Evolutionary conservation across 1,284 basidiomycete species (phyloP).

Genomic region (Ustilago trichophora): DNA sequence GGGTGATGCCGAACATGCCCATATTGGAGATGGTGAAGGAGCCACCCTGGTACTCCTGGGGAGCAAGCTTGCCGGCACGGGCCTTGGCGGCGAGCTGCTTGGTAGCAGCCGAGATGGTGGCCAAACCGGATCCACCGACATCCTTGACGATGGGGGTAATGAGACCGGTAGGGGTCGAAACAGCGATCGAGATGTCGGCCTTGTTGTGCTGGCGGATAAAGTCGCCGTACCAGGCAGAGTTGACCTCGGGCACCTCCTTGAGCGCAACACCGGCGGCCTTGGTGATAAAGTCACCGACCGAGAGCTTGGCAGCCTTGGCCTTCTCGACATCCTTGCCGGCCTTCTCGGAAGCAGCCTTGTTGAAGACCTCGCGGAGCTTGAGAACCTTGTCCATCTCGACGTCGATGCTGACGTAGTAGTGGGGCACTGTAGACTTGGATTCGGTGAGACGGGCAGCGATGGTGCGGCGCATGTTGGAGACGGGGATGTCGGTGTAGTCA

Average conservation of each 20-base stretch:
- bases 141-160: slow-evolving; percentile 98
- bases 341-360: slow-evolving; percentile 70
- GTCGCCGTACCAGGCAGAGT: slow-evolving; percentile 97
- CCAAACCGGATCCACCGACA: slow-evolving; percentile 88
- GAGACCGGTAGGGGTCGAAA: slow-evolving; percentile 92
- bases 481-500: slow-evolving; percentile 89
- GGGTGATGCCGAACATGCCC: slow-evolving; percentile 89
- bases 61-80: slow-evolving; percentile 92
- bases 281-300: slow-evolving; percentile 97
- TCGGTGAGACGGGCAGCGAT: slow-evolving; percentile 91
- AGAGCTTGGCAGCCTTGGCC: slow-evolving; percentile 84
- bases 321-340: slow-evolving; percentile 70
- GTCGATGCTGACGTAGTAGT: slow-evolving; percentile 95
- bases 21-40: slow-evolving; percentile 99
- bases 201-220: slow-evolving; percentile 96
- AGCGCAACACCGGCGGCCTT: slow-evolving; percentile 93
- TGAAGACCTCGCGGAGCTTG: slow-evolving; percentile 95
- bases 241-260: slow-evolving; percentile 94
- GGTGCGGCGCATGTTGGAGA: slow-evolving; percentile 91
- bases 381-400: slow-evolving; percentile 96
- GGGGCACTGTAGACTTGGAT: slow-evolving; percentile 92
- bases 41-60: slow-evolving; percentile 95
- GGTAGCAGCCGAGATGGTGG: slow-evolving; percentile 88
- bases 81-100: slow-evolving; percentile 94
- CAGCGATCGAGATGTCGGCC: slow-evolving; percentile 95